Base-by-base conservation (phyloP, 371 early-diverging fungal genomes). In the Circinella minor region DNA sequence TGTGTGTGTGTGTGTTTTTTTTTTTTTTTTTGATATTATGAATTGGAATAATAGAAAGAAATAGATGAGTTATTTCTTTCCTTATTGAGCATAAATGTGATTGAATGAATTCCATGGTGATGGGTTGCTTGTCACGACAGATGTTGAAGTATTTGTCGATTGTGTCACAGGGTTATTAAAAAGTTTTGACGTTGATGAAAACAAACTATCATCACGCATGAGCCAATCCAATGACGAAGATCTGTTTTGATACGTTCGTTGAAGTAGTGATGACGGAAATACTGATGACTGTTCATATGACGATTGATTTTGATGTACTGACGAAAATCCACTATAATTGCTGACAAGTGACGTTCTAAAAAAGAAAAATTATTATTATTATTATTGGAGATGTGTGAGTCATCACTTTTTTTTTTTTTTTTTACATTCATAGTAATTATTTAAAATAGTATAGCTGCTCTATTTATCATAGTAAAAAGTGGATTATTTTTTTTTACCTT, bases 81-180 rank as follows among this genome's bases (percentile, higher is more conserved):
- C 47, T 48, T 65, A 65, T 65, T 65, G 65, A 49, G 65, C 65
- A 36, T 54, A 65, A 37, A 65, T 54, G 54, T 65, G 65, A 34
- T 54, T 65, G 37, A 65, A 65, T 5, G 65, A 51, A n/a, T n/a
- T 49, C 65, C 65, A 65, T 27, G 65, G 54, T 3, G 65, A 65
- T 5, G 65, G 0, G 57, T 18, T 57, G 57, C 34, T 57, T 34
- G 57, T 57, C 57, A 57, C 57, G 4, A 18, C 57, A 7, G 27
- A 27, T 27, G 57, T 27, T n/a, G 57, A 57, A 18, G 57, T 34
- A 5, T 4, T 51, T 51, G 51, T 51, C 34, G 57, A 34, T n/a
- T 57, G 10, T 11, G 57, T 57, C 57, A 57, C 57, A 57, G 57
- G 57, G 57, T n/a, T 34, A n/a, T 57, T 27, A 4, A 57, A 57